These are phyloP conservation scores for Alternaria sp. DNA, from an alignment of 2,329 filamentous ascomycete species.

Conservation along the genomic window DNA sequence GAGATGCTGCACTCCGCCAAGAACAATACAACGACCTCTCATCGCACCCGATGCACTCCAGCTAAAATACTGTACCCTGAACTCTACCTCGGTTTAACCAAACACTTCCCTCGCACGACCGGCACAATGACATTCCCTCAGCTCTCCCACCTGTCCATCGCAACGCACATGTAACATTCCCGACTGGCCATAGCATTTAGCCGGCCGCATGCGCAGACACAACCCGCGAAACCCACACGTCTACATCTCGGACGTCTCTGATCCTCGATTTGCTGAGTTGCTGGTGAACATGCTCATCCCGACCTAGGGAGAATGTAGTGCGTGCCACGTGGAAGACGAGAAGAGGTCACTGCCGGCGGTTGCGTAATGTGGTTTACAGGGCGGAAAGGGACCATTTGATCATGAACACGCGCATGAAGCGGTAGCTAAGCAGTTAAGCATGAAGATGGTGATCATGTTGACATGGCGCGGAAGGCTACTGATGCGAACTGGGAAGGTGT, in stretches of 20 bases:
- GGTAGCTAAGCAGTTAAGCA: not conserved
- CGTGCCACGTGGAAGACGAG: not conserved
- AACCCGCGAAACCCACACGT: not conserved
- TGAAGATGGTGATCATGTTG: constrained; percentile 52
- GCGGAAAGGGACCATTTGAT: not conserved
- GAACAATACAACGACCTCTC: not conserved
- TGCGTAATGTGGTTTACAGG: not conserved
- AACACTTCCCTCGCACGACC: not conserved
- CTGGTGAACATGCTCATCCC: not conserved
- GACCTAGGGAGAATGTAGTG: not conserved
- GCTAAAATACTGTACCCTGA: not conserved
- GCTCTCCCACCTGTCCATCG: not conserved
- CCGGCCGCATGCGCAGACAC: not conserved
- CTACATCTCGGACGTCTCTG: not conserved
- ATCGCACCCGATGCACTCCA: not conserved
- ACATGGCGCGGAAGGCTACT: constrained; percentile 68
- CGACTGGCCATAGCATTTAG: not conserved
- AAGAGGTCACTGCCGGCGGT: not conserved
- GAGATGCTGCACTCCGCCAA: not conserved
- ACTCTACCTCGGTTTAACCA: not conserved
- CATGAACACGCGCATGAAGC: not conserved
- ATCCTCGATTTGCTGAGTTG: not conserved
- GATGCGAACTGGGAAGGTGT: constrained; percentile 68
- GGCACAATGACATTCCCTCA: not conserved
- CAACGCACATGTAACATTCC: not conserved